Conservation (phyloP, 495 filamentous ascomycete species). For the Viridothelium virens region DNA sequence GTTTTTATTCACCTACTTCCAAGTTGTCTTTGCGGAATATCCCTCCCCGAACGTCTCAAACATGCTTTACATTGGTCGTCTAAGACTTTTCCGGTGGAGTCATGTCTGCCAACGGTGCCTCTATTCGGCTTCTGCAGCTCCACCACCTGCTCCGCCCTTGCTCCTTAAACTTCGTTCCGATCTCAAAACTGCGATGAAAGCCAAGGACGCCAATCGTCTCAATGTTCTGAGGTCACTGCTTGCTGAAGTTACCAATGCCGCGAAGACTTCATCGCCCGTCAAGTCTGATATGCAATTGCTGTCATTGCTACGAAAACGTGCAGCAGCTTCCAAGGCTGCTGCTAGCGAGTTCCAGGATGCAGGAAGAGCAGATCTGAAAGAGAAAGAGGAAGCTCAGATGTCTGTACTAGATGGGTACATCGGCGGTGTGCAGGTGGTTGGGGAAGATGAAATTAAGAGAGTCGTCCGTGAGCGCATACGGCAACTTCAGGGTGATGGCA, state of each 20-base stretch:
- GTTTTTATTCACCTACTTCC: too few species aligned
- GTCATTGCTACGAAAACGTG: conserved; percentile 51
- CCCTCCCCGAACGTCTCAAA: background rate
- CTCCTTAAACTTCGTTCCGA: conserved; percentile 47
- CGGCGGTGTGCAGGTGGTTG: conserved; percentile 42
- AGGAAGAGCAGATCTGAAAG: conserved; percentile 48
- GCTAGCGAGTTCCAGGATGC: conserved; percentile 46
- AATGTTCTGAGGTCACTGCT: conserved; percentile 55
- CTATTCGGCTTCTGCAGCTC: conserved; percentile 23
- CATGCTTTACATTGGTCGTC: background rate
- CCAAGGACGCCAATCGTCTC: conserved; percentile 48
- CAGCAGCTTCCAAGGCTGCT: conserved; percentile 42
- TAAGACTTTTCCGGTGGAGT: too few species aligned
- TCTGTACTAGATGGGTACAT: conserved; percentile 52
- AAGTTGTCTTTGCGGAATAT: conserved; percentile 14
- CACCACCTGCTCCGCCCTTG: conserved; percentile 30
- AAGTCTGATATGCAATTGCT: conserved; percentile 51
- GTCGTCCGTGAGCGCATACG: conserved; percentile 41
- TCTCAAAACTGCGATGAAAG: conserved; percentile 54
- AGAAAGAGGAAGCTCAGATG: conserved; percentile 51
- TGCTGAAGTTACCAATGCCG: conserved; percentile 55
- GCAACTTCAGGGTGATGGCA: conserved; percentile 38
- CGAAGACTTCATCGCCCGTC: conserved; percentile 52
- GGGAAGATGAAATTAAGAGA: conserved; percentile 42
- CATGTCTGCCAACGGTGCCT: conserved; percentile 23